Conservation (phyloP, 164 flowering plant species). For the Brasenia schreberi region DNA sequence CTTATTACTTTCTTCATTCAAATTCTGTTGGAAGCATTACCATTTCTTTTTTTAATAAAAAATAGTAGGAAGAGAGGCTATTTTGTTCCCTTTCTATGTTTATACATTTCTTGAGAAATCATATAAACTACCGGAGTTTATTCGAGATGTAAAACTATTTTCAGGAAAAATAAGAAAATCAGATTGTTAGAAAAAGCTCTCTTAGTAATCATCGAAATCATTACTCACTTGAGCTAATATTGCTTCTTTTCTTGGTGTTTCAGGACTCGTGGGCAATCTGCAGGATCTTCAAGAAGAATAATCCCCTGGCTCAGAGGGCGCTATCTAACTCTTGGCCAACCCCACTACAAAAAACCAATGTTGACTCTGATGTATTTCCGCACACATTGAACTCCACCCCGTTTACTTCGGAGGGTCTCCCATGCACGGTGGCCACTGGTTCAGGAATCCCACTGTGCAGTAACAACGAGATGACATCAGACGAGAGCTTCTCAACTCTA, state of each 20-base stretch:
- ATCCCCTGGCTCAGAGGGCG: constrained; percentile 68
- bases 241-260: constrained; percentile 3
- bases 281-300: constrained; percentile 90
- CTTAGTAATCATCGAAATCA: no score
- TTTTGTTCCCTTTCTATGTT: no score
- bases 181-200: no score
- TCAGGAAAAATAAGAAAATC: no score
- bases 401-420: constrained; percentile 34
- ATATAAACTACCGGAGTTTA: no score
- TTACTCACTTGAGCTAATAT: no score
- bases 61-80: no score
- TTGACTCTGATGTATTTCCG: constrained; percentile 15
- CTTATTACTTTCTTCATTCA: no score
- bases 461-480: constrained; percentile 10
- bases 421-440: constrained; percentile 34
- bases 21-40: no score
- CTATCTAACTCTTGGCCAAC: constrained; percentile 71
- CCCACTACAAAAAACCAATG: constrained; percentile 21
- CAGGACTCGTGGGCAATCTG: constrained; percentile 99
- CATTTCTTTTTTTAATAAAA: no score
- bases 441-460: constrained; percentile 21
- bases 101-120: no score
- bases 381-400: constrained; percentile 20
- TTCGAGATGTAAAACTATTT: no score
- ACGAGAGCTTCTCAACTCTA: neutral